These are phyloP conservation scores for Trifolium repens DNA, from an alignment of 306 rosid species.

Conservation along the genomic window DNA sequence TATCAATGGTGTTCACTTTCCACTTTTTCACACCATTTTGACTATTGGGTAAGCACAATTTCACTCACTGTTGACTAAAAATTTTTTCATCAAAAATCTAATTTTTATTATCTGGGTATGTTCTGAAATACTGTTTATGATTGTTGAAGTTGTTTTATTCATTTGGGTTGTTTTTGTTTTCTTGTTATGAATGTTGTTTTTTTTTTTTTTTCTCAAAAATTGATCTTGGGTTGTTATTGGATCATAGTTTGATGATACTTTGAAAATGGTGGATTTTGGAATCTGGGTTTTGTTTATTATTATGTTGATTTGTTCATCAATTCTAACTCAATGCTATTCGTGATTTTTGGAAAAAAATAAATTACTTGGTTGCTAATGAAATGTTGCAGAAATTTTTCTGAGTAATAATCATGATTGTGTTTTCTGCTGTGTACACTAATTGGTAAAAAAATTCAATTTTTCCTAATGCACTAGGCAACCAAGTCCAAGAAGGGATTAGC, in stretches of 20 bases:
- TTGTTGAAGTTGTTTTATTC: neutral
- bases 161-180: neutral
- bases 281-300: slow-evolving; percentile 21
- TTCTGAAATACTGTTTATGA: neutral
- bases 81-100: neutral
- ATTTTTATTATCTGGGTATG: slow-evolving; percentile 32
- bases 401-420: slow-evolving; percentile 1
- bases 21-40: slow-evolving; percentile 53
- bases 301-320: neutral
- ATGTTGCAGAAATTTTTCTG: slow-evolving; percentile 29
- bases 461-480: slow-evolving; percentile 6
- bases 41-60: slow-evolving; percentile 55
- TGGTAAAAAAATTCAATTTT: neutral
- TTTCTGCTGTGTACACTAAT: neutral
- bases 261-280: slow-evolving; percentile 35
- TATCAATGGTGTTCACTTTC: slow-evolving; percentile 37
- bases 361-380: slow-evolving; percentile 35
- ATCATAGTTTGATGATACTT: slow-evolving; percentile 9
- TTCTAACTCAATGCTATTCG: slow-evolving; percentile 21
- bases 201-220: neutral
- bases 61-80: slow-evolving; percentile 29
- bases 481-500: slow-evolving; percentile 25
- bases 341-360: neutral
- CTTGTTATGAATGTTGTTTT: neutral
- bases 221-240: slow-evolving; percentile 36